phyloP scores from a whole-genome alignment of 148 eudicot genomes.

The Vaccinium macrocarpon region DNA sequence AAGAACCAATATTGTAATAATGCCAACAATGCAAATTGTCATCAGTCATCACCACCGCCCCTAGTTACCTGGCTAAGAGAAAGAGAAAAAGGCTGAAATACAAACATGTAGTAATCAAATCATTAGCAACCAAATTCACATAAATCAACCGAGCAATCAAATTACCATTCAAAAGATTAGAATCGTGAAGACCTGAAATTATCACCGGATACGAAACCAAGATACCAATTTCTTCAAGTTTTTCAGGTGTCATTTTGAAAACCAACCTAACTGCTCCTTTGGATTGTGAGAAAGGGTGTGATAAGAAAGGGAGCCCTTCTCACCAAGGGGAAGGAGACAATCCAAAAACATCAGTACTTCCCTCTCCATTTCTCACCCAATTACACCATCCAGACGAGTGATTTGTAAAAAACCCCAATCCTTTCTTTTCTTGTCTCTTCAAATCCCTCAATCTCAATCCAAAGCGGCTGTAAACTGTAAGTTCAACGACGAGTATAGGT shows the following conservation, averaged over 20 bases:
- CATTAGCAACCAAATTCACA: neutral
- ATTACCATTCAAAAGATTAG: neutral
- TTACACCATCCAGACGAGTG: neutral
- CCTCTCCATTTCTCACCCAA: neutral
- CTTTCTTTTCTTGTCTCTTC: neutral
- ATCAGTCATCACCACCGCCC: neutral
- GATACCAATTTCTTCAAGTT: neutral
- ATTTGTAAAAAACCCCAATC: neutral
- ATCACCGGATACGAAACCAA: neutral
- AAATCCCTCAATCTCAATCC: neutral
- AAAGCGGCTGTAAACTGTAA: neutral
- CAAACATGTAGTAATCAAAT: constrained; percentile 6
- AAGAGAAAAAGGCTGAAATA: constrained; percentile 3
- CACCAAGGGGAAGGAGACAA: neutral
- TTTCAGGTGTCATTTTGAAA: neutral
- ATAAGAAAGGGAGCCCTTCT: neutral
- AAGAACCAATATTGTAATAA: neutral
- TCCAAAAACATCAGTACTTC: neutral
- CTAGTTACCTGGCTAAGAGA: neutral
- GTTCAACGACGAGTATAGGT: constrained; percentile 30
- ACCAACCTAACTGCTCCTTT: neutral
- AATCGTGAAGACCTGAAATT: neutral
- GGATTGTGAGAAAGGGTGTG: neutral
- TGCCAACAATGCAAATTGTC: neutral
- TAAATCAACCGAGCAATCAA: neutral